phyloP scores from a whole-genome alignment of 2,329 filamentous ascomycete species.

The Colletotrichum sidae region DNA sequence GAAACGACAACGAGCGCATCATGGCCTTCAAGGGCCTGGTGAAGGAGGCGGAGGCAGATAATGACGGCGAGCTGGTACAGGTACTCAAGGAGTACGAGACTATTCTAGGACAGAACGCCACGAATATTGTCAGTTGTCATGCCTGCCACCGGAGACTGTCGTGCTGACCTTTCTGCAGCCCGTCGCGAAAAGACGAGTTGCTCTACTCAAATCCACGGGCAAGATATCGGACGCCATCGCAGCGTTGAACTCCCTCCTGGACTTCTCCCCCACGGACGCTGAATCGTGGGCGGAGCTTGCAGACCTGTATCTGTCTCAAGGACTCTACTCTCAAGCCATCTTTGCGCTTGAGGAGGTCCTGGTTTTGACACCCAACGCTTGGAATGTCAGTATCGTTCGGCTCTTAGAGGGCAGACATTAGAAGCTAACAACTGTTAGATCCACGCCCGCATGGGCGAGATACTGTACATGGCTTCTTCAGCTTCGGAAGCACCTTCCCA shows the following conservation, averaged over 20 bases:
- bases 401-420: too few relatives aligned
- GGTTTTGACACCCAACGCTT: constrained; percentile 88
- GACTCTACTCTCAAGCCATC: constrained; percentile 83
- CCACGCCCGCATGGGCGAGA: constrained; percentile 87
- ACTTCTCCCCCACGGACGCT: constrained; percentile 87
- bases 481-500: constrained; percentile 55
- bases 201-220: constrained; percentile 80
- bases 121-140: constrained; percentile 76
- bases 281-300: constrained; percentile 95
- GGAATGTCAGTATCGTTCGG: constrained; percentile 76
- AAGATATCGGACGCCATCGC: constrained; percentile 78
- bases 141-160: neutral
- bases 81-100: constrained; percentile 83
- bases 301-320: constrained; percentile 85
- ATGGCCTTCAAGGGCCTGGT: constrained; percentile 86
- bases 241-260: constrained; percentile 79
- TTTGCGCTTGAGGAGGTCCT: constrained; percentile 93
- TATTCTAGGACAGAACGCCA: constrained; percentile 77
- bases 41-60: constrained; percentile 82
- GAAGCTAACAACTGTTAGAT: constrained; percentile 64
- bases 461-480: constrained; percentile 77
- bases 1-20: constrained; percentile 84
- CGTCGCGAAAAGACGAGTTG: constrained; percentile 85
- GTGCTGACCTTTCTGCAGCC: constrained; percentile 65
- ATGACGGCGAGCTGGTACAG: constrained; percentile 71